Percentiles rank a stretch among this genome's conserved stretches.
phyloP scores from a whole-genome alignment of 805 yeast species.

The Saccharomyces mikatae region DNA sequence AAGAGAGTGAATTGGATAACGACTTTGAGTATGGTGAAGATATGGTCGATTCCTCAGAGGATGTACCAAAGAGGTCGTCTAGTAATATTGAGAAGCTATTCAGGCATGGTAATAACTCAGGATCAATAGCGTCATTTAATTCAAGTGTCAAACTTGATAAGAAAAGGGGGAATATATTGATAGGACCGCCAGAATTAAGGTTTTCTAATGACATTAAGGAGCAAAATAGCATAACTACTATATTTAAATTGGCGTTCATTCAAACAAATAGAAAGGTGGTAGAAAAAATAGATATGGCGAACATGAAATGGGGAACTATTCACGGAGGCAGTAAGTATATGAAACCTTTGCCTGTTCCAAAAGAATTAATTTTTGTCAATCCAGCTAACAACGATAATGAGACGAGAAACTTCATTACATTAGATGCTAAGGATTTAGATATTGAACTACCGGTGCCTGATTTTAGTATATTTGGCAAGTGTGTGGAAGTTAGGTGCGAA shows the following conservation, averaged over 20 bases:
- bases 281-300: neutral
- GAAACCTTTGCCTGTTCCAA: neutral
- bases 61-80: neutral
- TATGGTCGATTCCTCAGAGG: neutral
- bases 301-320: neutral
- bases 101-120: neutral
- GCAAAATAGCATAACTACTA: neutral
- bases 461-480: neutral
- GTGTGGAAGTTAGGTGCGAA: neutral
- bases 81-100: neutral
- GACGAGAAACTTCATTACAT: neutral
- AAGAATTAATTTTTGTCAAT: neutral
- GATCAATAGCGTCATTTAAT: neutral
- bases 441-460: neutral
- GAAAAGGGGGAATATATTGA: neutral
- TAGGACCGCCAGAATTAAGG: neutral
- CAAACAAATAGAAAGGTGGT: neutral
- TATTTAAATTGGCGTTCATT: neutral
- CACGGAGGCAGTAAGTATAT: neutral
- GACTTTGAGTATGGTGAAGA: neutral
- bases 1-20: neutral
- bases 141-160: neutral
- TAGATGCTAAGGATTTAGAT: neutral
- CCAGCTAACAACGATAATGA: neutral
- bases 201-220: neutral